Percentiles rank a stretch among this genome's conserved stretches.
Conservation (phyloP, 2,329 filamentous ascomycete species). For the Aureobasidium uvarum region DNA sequence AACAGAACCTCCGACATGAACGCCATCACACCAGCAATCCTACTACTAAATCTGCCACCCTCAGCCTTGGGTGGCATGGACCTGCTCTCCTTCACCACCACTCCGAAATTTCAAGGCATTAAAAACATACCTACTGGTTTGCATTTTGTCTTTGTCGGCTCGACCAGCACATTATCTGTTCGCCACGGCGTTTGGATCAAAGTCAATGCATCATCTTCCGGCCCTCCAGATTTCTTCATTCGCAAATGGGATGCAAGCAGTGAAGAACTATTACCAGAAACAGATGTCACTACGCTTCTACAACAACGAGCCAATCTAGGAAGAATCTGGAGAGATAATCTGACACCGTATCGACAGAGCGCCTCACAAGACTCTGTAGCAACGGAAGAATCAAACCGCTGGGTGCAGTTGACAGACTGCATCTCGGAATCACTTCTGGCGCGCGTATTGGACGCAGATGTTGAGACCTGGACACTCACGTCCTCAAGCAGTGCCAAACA, state of each 20-base stretch:
- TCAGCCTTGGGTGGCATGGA: slow-evolving; percentile 55
- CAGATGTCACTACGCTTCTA: slow-evolving; percentile 45
- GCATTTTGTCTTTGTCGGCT: slow-evolving; percentile 62
- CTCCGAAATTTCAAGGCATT: slow-evolving; percentile 60
- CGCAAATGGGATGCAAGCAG: slow-evolving; percentile 55
- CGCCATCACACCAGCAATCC: slow-evolving; percentile 33
- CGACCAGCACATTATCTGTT: slow-evolving; percentile 58
- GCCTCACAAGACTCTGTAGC: slow-evolving; percentile 38
- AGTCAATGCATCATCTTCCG: slow-evolving; percentile 36
- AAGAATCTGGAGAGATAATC: slow-evolving; percentile 54
- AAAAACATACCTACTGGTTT: slow-evolving; percentile 57
- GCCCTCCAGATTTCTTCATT: slow-evolving; percentile 49
- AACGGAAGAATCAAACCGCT: slow-evolving; percentile 50
- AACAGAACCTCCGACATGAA: not conserved
- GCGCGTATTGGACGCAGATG: slow-evolving; percentile 50
- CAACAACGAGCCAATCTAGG: slow-evolving; percentile 57
- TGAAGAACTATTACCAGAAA: slow-evolving; percentile 49
- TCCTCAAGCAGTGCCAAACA: slow-evolving; percentile 57
- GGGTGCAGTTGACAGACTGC: slow-evolving; percentile 52
- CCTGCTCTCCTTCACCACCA: slow-evolving; percentile 61
- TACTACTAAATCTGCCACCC: slow-evolving; percentile 48
- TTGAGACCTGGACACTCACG: slow-evolving; percentile 55
- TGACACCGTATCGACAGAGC: slow-evolving; percentile 50
- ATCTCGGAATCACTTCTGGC: slow-evolving; percentile 52
- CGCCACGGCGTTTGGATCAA: slow-evolving; percentile 63